These are phyloP conservation scores for Phycomyces nitens DNA, from an alignment of 192 early-diverging fungal species.

Conservation along the genomic window DNA sequence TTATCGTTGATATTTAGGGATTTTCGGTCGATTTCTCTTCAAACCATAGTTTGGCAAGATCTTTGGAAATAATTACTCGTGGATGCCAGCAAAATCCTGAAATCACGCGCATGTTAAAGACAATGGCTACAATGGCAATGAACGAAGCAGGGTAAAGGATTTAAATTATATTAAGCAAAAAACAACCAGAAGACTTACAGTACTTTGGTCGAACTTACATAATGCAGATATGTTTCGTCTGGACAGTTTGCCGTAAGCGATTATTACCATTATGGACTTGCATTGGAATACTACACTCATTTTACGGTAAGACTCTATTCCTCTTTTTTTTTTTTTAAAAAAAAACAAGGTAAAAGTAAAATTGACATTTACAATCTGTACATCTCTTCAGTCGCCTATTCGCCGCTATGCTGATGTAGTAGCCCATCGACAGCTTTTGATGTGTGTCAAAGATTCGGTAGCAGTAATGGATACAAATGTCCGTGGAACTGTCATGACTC, in stretches of 20 bases:
- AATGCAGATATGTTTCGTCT: slow-evolving; percentile 61
- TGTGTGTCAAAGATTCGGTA: slow-evolving; percentile 29
- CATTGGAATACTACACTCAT: slow-evolving; percentile 75
- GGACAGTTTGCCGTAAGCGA: slow-evolving; percentile 41
- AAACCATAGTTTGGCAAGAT: slow-evolving; percentile 58
- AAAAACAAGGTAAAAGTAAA: too few relatives aligned
- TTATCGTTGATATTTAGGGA: slow-evolving; percentile 38
- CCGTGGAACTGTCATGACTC: slow-evolving; percentile 26
- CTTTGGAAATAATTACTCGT: slow-evolving; percentile 45
- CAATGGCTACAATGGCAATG: slow-evolving; percentile 77
- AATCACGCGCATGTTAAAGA: slow-evolving; percentile 56
- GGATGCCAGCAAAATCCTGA: slow-evolving; percentile 47
- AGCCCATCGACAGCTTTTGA: slow-evolving; percentile 68
- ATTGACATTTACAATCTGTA: too few relatives aligned
- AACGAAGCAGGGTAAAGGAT: slow-evolving; percentile 53
- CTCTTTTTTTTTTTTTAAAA: too few relatives aligned
- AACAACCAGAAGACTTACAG: not conserved
- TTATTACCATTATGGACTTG: slow-evolving; percentile 72
- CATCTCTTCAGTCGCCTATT: slow-evolving; percentile 55
- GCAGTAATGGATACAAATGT: slow-evolving; percentile 1
- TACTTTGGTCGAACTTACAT: not conserved
- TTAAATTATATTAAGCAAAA: not conserved
- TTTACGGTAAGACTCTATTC: slow-evolving; percentile 69
- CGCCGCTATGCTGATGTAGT: slow-evolving; percentile 80
- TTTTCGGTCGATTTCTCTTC: slow-evolving; percentile 61